A percentile compares a stretch with the other conserved stretches of the same genome.
Conservation (phyloP, 2,329 filamentous ascomycete genomes). For the Aurifilum marmelostoma region DNA sequence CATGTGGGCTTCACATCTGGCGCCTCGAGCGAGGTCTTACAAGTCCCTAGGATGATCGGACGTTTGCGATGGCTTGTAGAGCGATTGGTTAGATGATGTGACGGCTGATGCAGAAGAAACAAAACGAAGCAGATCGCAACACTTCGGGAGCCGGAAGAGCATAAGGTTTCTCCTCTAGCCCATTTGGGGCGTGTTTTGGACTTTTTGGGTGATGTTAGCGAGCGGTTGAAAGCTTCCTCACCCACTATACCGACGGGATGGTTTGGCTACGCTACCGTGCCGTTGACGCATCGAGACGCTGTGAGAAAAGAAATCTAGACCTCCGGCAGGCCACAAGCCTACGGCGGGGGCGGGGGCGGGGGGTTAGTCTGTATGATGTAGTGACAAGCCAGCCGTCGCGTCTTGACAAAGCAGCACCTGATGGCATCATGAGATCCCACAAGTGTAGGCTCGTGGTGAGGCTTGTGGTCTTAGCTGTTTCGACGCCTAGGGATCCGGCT, state of each 20-base stretch:
- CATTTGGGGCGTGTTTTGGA: conserved; percentile 19
- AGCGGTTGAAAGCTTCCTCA: neutral
- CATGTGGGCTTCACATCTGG: conserved; percentile 23
- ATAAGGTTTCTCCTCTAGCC: conserved; percentile 9
- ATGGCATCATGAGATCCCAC: neutral
- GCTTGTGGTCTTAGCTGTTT: neutral
- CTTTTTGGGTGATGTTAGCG: conserved; percentile 4
- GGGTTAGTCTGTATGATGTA: neutral
- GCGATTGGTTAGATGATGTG: conserved; percentile 28
- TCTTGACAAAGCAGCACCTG: neutral
- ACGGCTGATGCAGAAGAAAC: conserved; percentile 22
- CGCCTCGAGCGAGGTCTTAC: conserved; percentile 21
- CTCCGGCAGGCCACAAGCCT: too few species aligned
- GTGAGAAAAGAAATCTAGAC: neutral
- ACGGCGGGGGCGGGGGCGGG: too few species aligned
- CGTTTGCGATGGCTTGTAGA: conserved; percentile 16
- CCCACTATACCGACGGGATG: neutral
- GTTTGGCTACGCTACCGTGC: neutral
- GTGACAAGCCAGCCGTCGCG: neutral
- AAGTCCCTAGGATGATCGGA: conserved; percentile 16
- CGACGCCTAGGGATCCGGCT: neutral
- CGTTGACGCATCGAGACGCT: neutral
- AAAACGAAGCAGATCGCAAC: conserved; percentile 18
- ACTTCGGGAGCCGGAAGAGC: neutral
- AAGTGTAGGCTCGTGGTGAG: neutral